Percentiles rank a stretch among this genome's conserved stretches.
phyloP scores from a whole-genome alignment of 768 basidiomycete species.

The Termitomyces sp. region DNA sequence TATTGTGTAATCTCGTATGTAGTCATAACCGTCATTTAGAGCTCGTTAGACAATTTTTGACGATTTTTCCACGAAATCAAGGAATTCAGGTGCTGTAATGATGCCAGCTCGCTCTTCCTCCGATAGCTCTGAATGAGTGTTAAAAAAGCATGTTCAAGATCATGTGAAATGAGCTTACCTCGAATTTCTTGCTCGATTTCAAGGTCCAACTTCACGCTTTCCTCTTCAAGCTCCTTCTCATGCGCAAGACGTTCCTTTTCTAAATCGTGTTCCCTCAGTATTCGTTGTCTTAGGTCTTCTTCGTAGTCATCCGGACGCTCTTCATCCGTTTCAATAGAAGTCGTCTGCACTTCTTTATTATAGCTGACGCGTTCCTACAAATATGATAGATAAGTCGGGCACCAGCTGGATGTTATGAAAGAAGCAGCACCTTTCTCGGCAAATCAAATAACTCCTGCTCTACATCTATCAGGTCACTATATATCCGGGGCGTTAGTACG shows the following conservation, averaged over 20 bases:
- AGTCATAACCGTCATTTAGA: conserved; percentile 93
- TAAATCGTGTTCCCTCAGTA: conserved; percentile 62
- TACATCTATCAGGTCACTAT: conserved; percentile 82
- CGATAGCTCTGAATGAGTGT: conserved; percentile 58
- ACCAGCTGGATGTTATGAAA: not conserved
- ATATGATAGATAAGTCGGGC: not conserved
- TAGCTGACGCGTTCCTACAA: conserved; percentile 75
- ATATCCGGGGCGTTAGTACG: conserved; percentile 57
- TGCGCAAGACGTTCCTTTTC: conserved; percentile 67
- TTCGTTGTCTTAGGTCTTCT: conserved; percentile 71
- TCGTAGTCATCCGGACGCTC: conserved; percentile 44
- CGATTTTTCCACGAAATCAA: conserved; percentile 91
- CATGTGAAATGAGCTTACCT: conserved; percentile 38
- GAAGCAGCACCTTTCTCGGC: conserved; percentile 66
- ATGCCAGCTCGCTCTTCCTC: conserved; percentile 84
- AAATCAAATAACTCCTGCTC: conserved; percentile 90
- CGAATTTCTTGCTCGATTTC: conserved; percentile 86
- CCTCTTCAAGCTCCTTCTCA: conserved; percentile 79
- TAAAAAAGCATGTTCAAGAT: not conserved
- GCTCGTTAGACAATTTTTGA: conserved; percentile 95
- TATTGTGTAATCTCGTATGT: conserved; percentile 94
- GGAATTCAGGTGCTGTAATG: conserved; percentile 84
- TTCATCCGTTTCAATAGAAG: conserved; percentile 53
- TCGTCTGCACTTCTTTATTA: conserved; percentile 84
- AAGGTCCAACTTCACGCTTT: conserved; percentile 77